A percentile compares a stretch with the other conserved stretches of the same genome.
Conservation (phyloP, 768 basidiomycete species). For the Candolleomyces aberdarensis region DNA sequence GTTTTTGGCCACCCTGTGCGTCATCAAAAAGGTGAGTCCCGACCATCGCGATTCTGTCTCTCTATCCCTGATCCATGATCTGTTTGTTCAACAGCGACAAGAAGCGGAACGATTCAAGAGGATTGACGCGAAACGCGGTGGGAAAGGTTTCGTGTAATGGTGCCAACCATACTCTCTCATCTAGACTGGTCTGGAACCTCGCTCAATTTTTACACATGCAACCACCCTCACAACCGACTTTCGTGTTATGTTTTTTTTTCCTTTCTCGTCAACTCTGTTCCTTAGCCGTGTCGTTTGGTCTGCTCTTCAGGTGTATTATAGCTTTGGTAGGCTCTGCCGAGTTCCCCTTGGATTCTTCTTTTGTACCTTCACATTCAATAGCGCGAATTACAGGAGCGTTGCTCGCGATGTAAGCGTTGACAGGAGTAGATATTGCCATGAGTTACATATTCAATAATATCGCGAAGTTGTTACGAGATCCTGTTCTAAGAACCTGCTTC, state of each 20-base stretch:
- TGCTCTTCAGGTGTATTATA: neutral
- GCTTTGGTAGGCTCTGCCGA: too few relatives aligned
- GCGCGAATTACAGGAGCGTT: neutral
- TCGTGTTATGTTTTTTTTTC: neutral
- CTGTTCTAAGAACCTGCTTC: slow-evolving; percentile 56
- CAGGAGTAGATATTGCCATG: neutral
- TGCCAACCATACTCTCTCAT: neutral
- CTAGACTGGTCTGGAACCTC: neutral
- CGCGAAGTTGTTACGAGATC: slow-evolving; percentile 75
- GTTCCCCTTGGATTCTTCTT: too few relatives aligned
- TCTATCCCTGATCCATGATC: slow-evolving; percentile 54
- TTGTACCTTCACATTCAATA: too few relatives aligned
- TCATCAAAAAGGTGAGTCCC: slow-evolving; percentile 71
- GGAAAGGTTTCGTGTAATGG: slow-evolving; percentile 73
- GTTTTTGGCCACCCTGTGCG: slow-evolving; percentile 78
- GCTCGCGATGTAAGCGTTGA: neutral
- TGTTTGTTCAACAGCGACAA: neutral
- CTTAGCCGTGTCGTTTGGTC: neutral
- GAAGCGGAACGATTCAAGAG: slow-evolving; percentile 80
- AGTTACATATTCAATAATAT: slow-evolving; percentile 35
- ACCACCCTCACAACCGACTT: neutral
- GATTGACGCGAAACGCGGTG: slow-evolving; percentile 88
- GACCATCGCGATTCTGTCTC: neutral
- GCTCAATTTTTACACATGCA: neutral
- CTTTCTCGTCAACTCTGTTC: neutral